Conservation (phyloP, 1,284 basidiomycete genomes). For the Ustilago vetiveriae region DNA sequence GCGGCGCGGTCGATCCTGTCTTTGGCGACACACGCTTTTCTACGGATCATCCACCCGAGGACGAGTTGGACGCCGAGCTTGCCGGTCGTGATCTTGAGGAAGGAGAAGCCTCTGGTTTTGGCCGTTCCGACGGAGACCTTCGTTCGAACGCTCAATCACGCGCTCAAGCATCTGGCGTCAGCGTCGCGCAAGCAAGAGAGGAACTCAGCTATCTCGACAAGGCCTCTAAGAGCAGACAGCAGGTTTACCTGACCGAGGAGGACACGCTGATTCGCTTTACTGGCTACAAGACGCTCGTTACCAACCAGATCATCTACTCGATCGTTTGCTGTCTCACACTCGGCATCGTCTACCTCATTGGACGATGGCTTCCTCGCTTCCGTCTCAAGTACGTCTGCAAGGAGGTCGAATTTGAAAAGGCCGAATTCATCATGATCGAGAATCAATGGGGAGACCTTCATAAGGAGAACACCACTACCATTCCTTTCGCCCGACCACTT, state of each 20-base stretch:
- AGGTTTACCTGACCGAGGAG: conserved; percentile 88
- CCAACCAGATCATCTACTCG: conserved; percentile 79
- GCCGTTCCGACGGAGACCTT: conserved; percentile 31
- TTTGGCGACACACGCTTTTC: conserved; percentile 61
- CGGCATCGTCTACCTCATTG: conserved; percentile 82
- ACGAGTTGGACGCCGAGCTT: conserved; percentile 58
- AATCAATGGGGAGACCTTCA: conserved; percentile 66
- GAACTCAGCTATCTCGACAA: conserved; percentile 62
- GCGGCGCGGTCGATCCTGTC: conserved; percentile 58
- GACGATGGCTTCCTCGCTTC: conserved; percentile 89
- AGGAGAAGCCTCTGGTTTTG: conserved; percentile 40
- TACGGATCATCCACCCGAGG: conserved; percentile 54
- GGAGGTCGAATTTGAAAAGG: conserved; percentile 83
- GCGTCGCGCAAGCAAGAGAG: conserved; percentile 8
- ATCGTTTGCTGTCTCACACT: conserved; percentile 76
- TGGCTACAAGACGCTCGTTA: conserved; percentile 80
- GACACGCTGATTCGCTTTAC: conserved; percentile 88
- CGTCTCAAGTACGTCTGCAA: conserved; percentile 89
- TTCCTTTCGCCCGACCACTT: conserved; percentile 63
- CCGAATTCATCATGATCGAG: conserved; percentile 83
- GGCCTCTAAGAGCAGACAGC: conserved; percentile 73
- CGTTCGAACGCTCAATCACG: conserved; percentile 9
- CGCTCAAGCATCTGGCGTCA: not conserved
- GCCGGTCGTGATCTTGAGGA: conserved; percentile 41
- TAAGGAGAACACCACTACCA: conserved; percentile 47